phyloP scores from a whole-genome alignment of 2,329 filamentous ascomycete species.

The Aspergillus novofumigatus region DNA sequence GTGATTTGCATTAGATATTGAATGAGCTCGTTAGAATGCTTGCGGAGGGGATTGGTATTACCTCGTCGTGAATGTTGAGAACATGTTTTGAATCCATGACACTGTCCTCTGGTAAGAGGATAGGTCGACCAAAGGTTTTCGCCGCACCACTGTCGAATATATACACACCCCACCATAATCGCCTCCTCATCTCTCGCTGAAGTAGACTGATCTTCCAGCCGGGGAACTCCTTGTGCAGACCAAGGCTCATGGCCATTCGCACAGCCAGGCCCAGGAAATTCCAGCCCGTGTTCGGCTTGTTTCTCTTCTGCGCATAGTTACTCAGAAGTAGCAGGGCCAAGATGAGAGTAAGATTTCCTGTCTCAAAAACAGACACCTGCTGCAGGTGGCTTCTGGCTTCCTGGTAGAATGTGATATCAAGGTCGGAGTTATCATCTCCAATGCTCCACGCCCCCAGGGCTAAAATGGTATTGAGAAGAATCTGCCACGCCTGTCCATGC shows the following conservation, averaged over 20 bases:
- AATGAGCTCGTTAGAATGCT: not conserved
- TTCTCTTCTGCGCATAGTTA: constrained; percentile 49
- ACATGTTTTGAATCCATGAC: constrained; percentile 44
- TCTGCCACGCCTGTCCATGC: constrained; percentile 42
- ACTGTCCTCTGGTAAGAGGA: constrained; percentile 43
- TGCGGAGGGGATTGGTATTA: constrained; percentile 7
- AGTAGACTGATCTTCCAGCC: constrained; percentile 44
- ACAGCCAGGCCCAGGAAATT: constrained; percentile 48
- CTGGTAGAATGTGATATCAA: constrained; percentile 45
- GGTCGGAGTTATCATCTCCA: constrained; percentile 37
- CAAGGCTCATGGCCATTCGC: constrained; percentile 48
- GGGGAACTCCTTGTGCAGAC: constrained; percentile 49
- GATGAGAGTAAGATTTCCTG: constrained; percentile 47
- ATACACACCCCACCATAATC: constrained; percentile 43
- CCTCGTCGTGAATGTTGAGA: constrained; percentile 43
- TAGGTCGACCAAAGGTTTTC: constrained; percentile 48
- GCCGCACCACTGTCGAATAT: constrained; percentile 49
- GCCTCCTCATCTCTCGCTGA: constrained; percentile 38
- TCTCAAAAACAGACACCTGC: constrained; percentile 45
- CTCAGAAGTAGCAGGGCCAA: constrained; percentile 46
- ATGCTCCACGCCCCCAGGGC: constrained; percentile 45
- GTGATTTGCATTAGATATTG: not conserved
- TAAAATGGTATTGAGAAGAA: constrained; percentile 44
- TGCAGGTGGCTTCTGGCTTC: constrained; percentile 46
- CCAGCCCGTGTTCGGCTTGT: constrained; percentile 50